phyloP scores from a whole-genome alignment of 352 stramenopile genomes.

The Phytophthora nicotianae region DNA sequence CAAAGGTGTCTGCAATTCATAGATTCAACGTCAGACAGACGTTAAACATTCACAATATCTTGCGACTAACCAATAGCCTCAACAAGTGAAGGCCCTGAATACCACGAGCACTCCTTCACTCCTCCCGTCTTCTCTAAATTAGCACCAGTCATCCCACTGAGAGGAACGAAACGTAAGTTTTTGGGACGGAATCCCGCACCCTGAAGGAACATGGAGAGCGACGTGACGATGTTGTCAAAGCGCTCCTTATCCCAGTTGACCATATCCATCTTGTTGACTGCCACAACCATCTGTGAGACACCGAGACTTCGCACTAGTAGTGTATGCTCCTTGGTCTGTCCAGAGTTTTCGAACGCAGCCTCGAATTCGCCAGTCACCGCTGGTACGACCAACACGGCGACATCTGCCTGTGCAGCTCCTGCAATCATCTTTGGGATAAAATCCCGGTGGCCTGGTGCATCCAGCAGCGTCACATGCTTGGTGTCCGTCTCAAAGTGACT shows the following conservation, averaged over 20 bases:
- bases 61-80: conserved; percentile 69
- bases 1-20: conserved; percentile 62
- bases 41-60: neutral
- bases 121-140: conserved; percentile 79
- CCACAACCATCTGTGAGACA: conserved; percentile 95
- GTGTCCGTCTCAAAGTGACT: conserved; percentile 91
- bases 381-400: conserved; percentile 95
- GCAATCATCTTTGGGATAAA: conserved; percentile 99
- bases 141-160: conserved; percentile 86
- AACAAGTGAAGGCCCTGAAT: conserved; percentile 77
- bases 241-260: conserved; percentile 79
- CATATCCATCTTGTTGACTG: conserved; percentile 98
- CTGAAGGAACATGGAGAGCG: conserved; percentile 77
- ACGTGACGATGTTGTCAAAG: conserved; percentile 80
- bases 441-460: conserved; percentile 96
- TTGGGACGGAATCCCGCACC: conserved; percentile 78
- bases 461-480: conserved; percentile 95
- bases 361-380: conserved; percentile 96
- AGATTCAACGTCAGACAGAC: conserved; percentile 5
- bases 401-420: conserved; percentile 91
- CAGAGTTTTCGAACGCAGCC: conserved; percentile 93
- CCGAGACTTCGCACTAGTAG: conserved; percentile 93
- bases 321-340: conserved; percentile 98
- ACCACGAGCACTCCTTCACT: conserved; percentile 67
- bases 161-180: conserved; percentile 86